Evolutionary conservation across 1,139 yeast genomes (phyloP).

Genomic region (Taphrina communis): DNA sequence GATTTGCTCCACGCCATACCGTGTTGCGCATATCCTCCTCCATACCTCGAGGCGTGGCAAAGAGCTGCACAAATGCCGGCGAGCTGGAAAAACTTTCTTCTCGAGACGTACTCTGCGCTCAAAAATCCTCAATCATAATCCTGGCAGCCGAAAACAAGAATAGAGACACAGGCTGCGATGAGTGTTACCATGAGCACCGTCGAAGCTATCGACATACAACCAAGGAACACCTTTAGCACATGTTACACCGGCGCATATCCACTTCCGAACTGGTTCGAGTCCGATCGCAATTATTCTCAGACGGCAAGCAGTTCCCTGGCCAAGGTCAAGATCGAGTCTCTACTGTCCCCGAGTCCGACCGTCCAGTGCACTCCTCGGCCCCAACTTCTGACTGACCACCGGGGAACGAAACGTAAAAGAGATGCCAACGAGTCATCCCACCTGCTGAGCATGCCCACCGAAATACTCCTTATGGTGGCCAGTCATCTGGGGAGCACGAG

Average conservation of each 20-base stretch:
- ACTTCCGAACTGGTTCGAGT: not conserved
- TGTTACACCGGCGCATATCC: not conserved
- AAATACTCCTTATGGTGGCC: slow-evolving; percentile 3
- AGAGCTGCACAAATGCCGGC: not conserved
- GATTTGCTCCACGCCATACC: not conserved
- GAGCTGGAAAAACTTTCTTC: no score
- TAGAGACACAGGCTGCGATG: not conserved
- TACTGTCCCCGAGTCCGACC: slow-evolving; percentile 9
- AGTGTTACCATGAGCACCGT: not conserved
- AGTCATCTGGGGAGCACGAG: slow-evolving; percentile 6
- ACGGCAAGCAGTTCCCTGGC: not conserved
- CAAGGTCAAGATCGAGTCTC: slow-evolving; percentile 7
- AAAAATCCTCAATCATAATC: no score
- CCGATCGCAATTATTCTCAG: not conserved
- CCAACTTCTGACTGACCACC: not conserved
- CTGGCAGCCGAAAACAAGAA: no score
- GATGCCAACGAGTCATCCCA: slow-evolving; percentile 10
- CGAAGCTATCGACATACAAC: not conserved
- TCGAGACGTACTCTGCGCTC: no score
- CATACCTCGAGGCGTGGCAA: not conserved
- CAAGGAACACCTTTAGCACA: not conserved
- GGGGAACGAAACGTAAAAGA: slow-evolving; percentile 7
- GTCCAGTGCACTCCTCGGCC: not conserved
- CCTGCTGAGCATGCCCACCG: slow-evolving; percentile 4
- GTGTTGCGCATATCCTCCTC: not conserved